These are phyloP conservation scores for Kluyveromyces siamensis DNA, from an alignment of 805 yeast species.

Conservation along the genomic window DNA sequence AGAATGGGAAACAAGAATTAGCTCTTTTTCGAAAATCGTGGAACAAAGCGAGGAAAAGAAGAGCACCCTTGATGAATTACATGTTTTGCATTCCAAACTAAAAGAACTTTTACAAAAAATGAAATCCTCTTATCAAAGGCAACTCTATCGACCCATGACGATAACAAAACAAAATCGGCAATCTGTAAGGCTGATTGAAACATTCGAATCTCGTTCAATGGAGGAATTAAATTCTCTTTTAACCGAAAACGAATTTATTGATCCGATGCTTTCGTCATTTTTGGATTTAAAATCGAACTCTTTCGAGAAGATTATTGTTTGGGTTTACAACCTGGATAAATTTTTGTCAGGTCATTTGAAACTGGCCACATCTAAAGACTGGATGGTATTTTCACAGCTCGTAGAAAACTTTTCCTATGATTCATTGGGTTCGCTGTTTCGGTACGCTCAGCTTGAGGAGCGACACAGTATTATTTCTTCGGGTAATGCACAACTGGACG, in stretches of 20 bases:
- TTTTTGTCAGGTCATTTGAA: conserved; percentile 48
- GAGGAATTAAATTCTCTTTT: conserved; percentile 10
- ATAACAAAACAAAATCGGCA: conserved; percentile 16
- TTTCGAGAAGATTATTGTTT: conserved; percentile 43
- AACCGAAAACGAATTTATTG: conserved; percentile 18
- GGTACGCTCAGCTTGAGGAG: conserved; percentile 14
- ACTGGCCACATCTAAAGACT: conserved; percentile 47
- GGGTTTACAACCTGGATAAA: conserved; percentile 55
- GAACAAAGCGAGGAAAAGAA: not conserved
- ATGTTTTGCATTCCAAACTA: conserved; percentile 21
- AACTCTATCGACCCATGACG: conserved; percentile 51
- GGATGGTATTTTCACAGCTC: conserved; percentile 68
- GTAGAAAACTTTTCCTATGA: conserved; percentile 62
- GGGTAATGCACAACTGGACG: conserved; percentile 35
- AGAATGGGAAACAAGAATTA: conserved; percentile 39
- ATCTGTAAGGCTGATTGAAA: conserved; percentile 13
- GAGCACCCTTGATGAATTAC: conserved; percentile 14
- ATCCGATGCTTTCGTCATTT: conserved; percentile 20
- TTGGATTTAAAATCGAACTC: conserved; percentile 9
- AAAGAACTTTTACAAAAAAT: conserved; percentile 49
- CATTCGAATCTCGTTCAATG: conserved; percentile 11
- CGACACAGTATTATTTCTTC: conserved; percentile 14
- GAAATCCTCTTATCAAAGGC: conserved; percentile 61
- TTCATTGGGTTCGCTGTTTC: conserved; percentile 46
- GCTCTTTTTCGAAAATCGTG: conserved; percentile 10